These are phyloP conservation scores for Fusarium protoensiforme DNA, from an alignment of 2,329 filamentous ascomycete species.

Conservation along the genomic window DNA sequence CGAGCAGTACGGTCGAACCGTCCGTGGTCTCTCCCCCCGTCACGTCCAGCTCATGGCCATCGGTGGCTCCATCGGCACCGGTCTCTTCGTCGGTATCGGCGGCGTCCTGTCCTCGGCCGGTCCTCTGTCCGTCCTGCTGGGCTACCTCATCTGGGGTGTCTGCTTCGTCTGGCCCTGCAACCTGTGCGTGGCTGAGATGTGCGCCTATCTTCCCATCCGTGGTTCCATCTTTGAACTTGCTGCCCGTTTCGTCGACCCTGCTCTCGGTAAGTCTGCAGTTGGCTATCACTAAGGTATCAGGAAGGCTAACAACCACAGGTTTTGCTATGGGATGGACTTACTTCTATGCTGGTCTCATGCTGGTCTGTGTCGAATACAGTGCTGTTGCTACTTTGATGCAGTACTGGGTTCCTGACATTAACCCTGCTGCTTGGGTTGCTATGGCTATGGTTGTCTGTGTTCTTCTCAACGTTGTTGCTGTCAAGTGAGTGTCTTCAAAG, in stretches of 20 bases:
- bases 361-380: slow-evolving; percentile 58
- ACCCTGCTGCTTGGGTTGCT: slow-evolving; percentile 61
- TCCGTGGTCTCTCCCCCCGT: slow-evolving; percentile 50
- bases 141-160: slow-evolving; percentile 57
- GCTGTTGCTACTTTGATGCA: slow-evolving; percentile 58
- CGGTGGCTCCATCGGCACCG: slow-evolving; percentile 58
- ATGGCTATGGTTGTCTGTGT: slow-evolving; percentile 59
- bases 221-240: slow-evolving; percentile 67
- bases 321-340: slow-evolving; percentile 67
- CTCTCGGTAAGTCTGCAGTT: slow-evolving; percentile 51
- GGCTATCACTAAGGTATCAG: not conserved
- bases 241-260: slow-evolving; percentile 65
- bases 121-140: slow-evolving; percentile 56
- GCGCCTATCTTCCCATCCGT: slow-evolving; percentile 64
- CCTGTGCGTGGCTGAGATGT: slow-evolving; percentile 67
- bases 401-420: slow-evolving; percentile 55
- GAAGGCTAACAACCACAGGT: slow-evolving; percentile 33
- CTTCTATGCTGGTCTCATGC: slow-evolving; percentile 59
- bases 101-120: slow-evolving; percentile 55
- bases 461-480: slow-evolving; percentile 59
- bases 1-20: slow-evolving; percentile 47
- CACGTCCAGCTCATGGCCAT: slow-evolving; percentile 63
- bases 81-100: slow-evolving; percentile 59
- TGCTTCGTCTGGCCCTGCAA: slow-evolving; percentile 58
- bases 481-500: slow-evolving; percentile 47